phyloP scores from a whole-genome alignment of 1,139 yeast genomes.

The Geotrichum candidum region DNA sequence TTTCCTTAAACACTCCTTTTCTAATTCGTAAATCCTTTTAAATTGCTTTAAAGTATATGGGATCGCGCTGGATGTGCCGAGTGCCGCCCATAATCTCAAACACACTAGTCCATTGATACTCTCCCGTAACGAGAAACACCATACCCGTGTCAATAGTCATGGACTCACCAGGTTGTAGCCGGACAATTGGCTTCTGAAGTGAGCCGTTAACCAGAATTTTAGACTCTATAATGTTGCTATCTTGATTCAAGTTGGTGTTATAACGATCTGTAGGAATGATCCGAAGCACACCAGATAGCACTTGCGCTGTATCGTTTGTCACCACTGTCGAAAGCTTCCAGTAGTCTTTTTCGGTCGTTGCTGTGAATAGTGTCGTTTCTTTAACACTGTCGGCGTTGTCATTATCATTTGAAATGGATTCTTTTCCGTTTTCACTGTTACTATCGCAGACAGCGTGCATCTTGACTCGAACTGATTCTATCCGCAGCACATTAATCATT shows the following conservation, averaged over 20 bases:
- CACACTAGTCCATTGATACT: slow-evolving; percentile 71
- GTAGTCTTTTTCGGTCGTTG: slow-evolving; percentile 38
- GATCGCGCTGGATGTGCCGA: slow-evolving; percentile 32
- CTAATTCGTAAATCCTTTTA: neutral
- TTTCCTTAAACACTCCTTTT: neutral
- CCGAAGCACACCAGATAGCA: slow-evolving; percentile 54
- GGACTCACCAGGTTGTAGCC: slow-evolving; percentile 42
- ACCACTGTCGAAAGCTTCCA: slow-evolving; percentile 46
- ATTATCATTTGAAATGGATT: neutral
- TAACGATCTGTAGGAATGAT: slow-evolving; percentile 51
- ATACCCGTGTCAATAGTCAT: slow-evolving; percentile 46
- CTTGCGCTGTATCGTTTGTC: slow-evolving; percentile 39
- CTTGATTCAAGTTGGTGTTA: slow-evolving; percentile 18
- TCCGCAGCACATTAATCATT: slow-evolving; percentile 41
- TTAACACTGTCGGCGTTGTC: neutral
- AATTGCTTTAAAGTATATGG: slow-evolving; percentile 33
- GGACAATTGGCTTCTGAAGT: slow-evolving; percentile 48
- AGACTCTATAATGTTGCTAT: slow-evolving; percentile 24
- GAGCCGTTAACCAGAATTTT: slow-evolving; percentile 50
- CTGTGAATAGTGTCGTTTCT: slow-evolving; percentile 5
- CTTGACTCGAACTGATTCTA: slow-evolving; percentile 44
- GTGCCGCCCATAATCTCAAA: slow-evolving; percentile 43
- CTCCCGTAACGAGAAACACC: slow-evolving; percentile 61
- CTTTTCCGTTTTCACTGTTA: neutral
- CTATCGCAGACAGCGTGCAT: slow-evolving; percentile 25